Conservation (phyloP, 495 filamentous ascomycete genomes). For the Aspergillus homomorphus region DNA sequence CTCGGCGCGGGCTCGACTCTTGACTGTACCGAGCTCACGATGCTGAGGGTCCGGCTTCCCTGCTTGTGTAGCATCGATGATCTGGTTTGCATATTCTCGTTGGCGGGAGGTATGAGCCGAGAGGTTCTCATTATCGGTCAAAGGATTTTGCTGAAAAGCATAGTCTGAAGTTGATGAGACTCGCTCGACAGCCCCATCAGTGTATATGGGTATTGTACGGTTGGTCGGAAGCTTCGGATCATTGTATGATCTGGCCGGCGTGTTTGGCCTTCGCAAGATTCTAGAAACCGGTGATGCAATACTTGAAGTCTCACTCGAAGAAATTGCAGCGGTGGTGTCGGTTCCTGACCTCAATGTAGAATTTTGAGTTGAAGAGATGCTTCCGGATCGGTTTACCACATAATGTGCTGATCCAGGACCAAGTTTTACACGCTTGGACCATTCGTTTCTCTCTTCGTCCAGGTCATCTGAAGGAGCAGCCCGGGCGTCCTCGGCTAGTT, state of each 20-base stretch:
- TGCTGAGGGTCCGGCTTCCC: neutral
- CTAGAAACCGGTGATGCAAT: neutral
- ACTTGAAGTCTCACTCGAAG: neutral
- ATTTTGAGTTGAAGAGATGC: slow-evolving; percentile 20
- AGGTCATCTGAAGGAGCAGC: slow-evolving; percentile 38
- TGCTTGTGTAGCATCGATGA: neutral
- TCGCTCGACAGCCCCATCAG: slow-evolving; percentile 17
- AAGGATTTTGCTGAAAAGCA: slow-evolving; percentile 4
- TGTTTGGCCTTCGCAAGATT: neutral
- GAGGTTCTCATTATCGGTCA: slow-evolving; percentile 30
- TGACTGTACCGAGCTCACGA: neutral
- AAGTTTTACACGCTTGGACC: slow-evolving; percentile 52
- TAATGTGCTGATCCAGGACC: slow-evolving; percentile 37
- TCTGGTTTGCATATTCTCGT: neutral
- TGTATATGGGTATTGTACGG: slow-evolving; percentile 19
- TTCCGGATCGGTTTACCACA: slow-evolving; percentile 26
- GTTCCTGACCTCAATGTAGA: slow-evolving; percentile 8
- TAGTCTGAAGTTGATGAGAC: neutral
- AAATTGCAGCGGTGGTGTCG: neutral
- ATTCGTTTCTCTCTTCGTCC: slow-evolving; percentile 50
- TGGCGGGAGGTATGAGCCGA: slow-evolving; percentile 17
- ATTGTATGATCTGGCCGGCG: neutral
- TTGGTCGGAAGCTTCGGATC: neutral
- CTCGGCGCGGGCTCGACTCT: too few relatives aligned
- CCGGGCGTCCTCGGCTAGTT: slow-evolving; percentile 48